Evolutionary conservation across 2,329 filamentous ascomycete species (phyloP).

Genomic region (Colletotrichum sp.): DNA sequence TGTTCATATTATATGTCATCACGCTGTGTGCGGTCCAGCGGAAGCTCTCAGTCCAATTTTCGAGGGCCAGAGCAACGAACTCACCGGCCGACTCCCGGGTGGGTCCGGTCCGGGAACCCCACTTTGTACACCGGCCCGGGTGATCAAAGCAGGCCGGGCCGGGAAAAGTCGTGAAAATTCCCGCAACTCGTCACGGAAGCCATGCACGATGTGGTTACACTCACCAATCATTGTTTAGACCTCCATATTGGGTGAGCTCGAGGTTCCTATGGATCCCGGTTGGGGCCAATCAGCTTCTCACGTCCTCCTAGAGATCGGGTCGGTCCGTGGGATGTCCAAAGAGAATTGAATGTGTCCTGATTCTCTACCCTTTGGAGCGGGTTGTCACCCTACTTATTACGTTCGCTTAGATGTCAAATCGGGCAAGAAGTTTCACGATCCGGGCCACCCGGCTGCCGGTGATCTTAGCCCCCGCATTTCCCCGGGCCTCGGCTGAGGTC

Average conservation of each 20-base stretch:
- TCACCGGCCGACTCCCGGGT: neutral
- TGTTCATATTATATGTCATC: too few relatives aligned
- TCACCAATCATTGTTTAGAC: neutral
- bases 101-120: neutral
- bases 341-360: neutral
- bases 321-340: neutral
- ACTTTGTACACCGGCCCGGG: neutral
- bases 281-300: neutral
- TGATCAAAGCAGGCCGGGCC: neutral
- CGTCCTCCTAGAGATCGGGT: neutral
- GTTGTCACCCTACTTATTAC: neutral
- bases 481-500: neutral
- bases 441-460: neutral
- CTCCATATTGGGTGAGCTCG: neutral
- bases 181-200: neutral
- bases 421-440: neutral
- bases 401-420: neutral
- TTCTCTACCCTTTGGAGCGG: neutral
- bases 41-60: rapidly evolving
- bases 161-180: neutral
- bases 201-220: neutral
- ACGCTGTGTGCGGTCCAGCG: neutral
- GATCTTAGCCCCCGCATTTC: neutral
- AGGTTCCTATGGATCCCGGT: neutral
- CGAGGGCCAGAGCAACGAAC: slow-evolving; percentile 19